phyloP scores from a whole-genome alignment of 495 filamentous ascomycete genomes.

The Penicillium canescens region DNA sequence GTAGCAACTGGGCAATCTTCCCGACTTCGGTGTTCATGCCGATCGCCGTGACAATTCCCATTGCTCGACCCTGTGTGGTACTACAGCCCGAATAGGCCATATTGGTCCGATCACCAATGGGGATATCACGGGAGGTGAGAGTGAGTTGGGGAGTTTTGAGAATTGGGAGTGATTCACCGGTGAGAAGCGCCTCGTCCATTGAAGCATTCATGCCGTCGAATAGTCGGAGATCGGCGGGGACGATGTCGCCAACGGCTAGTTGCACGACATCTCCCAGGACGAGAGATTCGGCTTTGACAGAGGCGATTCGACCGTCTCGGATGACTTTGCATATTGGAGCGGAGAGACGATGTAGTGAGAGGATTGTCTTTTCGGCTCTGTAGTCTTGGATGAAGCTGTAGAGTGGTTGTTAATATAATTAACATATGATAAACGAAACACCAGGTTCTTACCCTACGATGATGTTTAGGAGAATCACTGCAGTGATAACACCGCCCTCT shows the following conservation, averaged over 20 bases:
- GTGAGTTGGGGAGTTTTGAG: slow-evolving; percentile 69
- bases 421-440: background rate
- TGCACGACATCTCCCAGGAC: slow-evolving; percentile 82
- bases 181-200: slow-evolving; percentile 57
- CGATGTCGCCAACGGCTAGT: slow-evolving; percentile 67
- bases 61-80: slow-evolving; percentile 67
- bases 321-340: slow-evolving; percentile 78
- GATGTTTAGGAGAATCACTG: slow-evolving; percentile 80
- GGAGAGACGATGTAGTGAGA: slow-evolving; percentile 73
- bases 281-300: slow-evolving; percentile 69
- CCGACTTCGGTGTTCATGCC: slow-evolving; percentile 85
- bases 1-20: slow-evolving; percentile 66
- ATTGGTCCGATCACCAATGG: slow-evolving; percentile 69
- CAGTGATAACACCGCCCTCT: slow-evolving; percentile 79
- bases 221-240: slow-evolving; percentile 69
- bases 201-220: slow-evolving; percentile 79
- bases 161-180: slow-evolving; percentile 64
- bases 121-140: slow-evolving; percentile 50
- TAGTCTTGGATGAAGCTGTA: slow-evolving; percentile 74
- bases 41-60: slow-evolving; percentile 65
- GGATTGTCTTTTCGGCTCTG: slow-evolving; percentile 83
- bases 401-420: background rate
- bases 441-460: slow-evolving; percentile 54
- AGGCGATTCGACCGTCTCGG: slow-evolving; percentile 64
- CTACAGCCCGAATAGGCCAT: slow-evolving; percentile 70